A percentile compares a stretch with the other conserved stretches of the same genome.
These are phyloP conservation scores for Solanum pinnatisectum DNA, from an alignment of 257 asterid species.

Conservation along the genomic window DNA sequence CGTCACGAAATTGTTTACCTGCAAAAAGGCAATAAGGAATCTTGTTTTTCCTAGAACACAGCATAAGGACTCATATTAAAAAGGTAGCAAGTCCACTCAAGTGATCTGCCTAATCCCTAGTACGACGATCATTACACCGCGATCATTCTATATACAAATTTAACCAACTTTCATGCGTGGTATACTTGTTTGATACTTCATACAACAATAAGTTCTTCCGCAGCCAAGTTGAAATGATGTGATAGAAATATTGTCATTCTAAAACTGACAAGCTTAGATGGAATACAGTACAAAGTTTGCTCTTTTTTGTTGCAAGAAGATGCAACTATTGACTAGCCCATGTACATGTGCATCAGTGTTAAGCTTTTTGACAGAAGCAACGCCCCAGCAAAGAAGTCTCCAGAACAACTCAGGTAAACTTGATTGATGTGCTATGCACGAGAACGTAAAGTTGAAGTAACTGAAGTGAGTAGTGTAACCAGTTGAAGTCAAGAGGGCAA, in stretches of 20 bases:
- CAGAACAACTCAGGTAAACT: background rate
- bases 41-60: background rate
- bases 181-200: background rate
- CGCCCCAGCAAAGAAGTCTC: background rate
- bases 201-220: background rate
- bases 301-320: background rate
- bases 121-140: background rate
- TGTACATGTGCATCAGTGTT: background rate
- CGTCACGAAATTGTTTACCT: background rate
- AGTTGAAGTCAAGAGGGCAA: background rate
- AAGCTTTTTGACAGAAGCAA: background rate
- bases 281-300: background rate
- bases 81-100: background rate
- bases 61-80: background rate
- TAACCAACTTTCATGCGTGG: background rate
- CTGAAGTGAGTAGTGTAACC: background rate
- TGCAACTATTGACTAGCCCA: background rate
- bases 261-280: background rate
- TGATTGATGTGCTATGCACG: background rate
- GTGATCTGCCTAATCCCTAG: background rate
- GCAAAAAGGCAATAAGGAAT: background rate
- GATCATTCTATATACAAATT: background rate
- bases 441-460: background rate
- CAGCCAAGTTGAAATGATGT: background rate
- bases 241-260: background rate